phyloP scores from a whole-genome alignment of 805 yeast genomes.

The Torulaspora microellipsoides region DNA sequence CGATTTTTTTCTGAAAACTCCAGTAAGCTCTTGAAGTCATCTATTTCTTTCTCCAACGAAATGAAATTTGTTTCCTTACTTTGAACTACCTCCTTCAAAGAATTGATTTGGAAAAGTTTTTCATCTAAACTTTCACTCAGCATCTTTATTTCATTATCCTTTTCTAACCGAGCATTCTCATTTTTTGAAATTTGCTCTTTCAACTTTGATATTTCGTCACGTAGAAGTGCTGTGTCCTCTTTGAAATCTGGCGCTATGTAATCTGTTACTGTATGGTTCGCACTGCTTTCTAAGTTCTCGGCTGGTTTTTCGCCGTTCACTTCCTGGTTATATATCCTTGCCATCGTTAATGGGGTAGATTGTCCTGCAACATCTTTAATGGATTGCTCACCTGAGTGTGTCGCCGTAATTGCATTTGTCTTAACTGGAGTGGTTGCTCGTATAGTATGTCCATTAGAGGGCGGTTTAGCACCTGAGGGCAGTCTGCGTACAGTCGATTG shows the following conservation, averaged over 20 bases:
- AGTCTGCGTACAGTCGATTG: conserved; percentile 16
- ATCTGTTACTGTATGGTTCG: not conserved
- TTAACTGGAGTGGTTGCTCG: conserved; percentile 20
- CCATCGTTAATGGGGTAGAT: conserved; percentile 20
- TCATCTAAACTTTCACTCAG: conserved; percentile 1
- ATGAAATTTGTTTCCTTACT: conserved; percentile 2
- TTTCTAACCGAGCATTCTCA: conserved; percentile 2
- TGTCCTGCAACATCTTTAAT: conserved; percentile 21
- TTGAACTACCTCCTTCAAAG: not conserved
- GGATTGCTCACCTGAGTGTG: conserved; percentile 10
- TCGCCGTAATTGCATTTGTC: conserved; percentile 4
- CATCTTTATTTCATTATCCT: conserved; percentile 1
- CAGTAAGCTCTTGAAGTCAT: conserved; percentile 2
- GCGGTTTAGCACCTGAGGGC: conserved; percentile 21
- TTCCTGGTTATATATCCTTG: conserved; percentile 1
- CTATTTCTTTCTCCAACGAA: conserved; percentile 1
- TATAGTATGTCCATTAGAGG: conserved; percentile 16
- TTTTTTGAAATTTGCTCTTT: conserved; percentile 6
- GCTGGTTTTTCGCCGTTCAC: not conserved
- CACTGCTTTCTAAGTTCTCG: not conserved
- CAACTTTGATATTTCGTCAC: conserved; percentile 10
- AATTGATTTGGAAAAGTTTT: not conserved
- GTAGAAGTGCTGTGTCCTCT: conserved; percentile 7
- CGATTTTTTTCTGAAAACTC: conserved; percentile 3
- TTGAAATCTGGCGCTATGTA: not conserved